Base-by-base conservation (phyloP, 1,284 basidiomycete species). In the Coriolopsis trogii region DNA sequence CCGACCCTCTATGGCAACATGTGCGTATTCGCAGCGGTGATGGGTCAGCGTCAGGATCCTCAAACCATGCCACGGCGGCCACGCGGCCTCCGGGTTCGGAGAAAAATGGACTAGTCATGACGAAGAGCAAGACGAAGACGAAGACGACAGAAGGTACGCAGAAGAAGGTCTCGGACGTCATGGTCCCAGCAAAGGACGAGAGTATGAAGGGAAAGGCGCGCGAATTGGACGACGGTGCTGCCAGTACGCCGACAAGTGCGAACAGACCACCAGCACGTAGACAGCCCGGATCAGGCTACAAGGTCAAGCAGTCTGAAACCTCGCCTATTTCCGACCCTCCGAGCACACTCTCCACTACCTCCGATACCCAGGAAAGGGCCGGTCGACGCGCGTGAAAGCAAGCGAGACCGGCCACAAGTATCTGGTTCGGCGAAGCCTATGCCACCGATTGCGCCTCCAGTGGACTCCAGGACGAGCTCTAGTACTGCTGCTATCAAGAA, bases 101-200 rank as follows among this genome's bases (percentile, higher is more conserved):
- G 23, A 58, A 51, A 50, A 55, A 54, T 20, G 54, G 54, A 4
- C 56, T 64, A 28, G 41, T 54, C 8, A 41, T 58, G 25, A 58
- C 60, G 26, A 62, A 63, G 34, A 53, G 43, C 25, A 84, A 79
- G 50, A 69, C 71, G 31, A 79, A 77, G 59, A 62, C 70, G 8
- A 80, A 77, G 52, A 20, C 66, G 6, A 65, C 56, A 16, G 63
- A 63, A 18, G 41, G 44, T 5, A 39, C 46, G 21, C 56, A 55
- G 40, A 64, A 58, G 55, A 58, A 73, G 49, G 69, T 61, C 1
- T 76, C 75, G 46, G 71, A 72, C 12, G 77, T 78, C 53, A 52
- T 66, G 31, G 72, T 81, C 21, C 70, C 67, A 56, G 76, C 79
- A 65, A 84, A 79, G 67, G 79, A 85, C 60, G 82, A 86, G 65